A percentile compares a stretch with the other conserved stretches of the same genome.
phyloP scores from a whole-genome alignment of 2,329 filamentous ascomycete genomes.

The Arthroderma sp. region DNA sequence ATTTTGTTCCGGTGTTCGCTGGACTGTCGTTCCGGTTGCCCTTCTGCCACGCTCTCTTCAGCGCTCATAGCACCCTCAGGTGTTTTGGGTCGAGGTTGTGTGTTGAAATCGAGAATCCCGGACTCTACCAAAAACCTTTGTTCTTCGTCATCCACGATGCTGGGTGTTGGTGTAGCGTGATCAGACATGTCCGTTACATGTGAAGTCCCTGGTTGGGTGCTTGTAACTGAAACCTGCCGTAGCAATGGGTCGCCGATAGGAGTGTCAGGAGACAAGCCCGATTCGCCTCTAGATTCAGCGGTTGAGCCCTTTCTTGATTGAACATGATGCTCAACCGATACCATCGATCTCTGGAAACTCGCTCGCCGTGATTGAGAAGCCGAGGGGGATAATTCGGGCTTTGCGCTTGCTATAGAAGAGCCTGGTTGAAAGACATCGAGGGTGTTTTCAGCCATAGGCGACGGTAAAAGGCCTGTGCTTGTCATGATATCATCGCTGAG shows the following conservation, averaged over 20 bases:
- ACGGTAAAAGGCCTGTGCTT: too few species aligned
- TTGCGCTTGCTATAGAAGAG: too few species aligned
- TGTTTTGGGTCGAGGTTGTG: background rate
- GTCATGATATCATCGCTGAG: too few species aligned
- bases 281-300: constrained; percentile 17
- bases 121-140: constrained; percentile 54
- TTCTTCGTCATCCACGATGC: constrained; percentile 49
- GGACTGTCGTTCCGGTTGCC: constrained; percentile 26
- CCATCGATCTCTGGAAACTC: too few species aligned
- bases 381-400: too few species aligned
- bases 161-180: constrained; percentile 23
- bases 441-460: too few species aligned
- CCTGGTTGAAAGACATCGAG: too few species aligned
- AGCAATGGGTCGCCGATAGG: constrained; percentile 17
- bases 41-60: constrained; percentile 19
- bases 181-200: constrained; percentile 16
- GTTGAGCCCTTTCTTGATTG: constrained; percentile 19
- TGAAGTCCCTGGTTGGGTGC: constrained; percentile 12
- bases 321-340: constrained; percentile 13
- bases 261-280: constrained; percentile 13
- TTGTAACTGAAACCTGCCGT: constrained; percentile 28
- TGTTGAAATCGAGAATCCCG: constrained; percentile 45
- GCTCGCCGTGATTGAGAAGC: too few species aligned
- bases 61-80: background rate
- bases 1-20: constrained; percentile 53